A percentile compares a stretch with the other conserved stretches of the same genome.
Conservation (phyloP, 2,329 filamentous ascomycete species). For the Alternaria conjuncta region DNA sequence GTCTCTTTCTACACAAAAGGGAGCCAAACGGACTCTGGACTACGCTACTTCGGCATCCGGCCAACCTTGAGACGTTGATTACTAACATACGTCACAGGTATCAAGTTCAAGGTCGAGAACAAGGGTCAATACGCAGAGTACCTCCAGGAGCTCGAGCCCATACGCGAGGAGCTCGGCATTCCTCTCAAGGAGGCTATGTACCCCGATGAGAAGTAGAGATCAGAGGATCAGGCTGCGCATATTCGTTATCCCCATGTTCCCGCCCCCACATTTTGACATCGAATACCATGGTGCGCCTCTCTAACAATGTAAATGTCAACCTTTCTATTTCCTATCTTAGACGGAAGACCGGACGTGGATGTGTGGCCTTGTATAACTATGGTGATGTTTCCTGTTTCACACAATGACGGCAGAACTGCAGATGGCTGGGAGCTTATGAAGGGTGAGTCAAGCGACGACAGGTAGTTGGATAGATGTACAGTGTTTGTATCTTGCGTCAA, state of each 20-base stretch:
- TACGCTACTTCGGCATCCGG: background rate
- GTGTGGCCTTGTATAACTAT: slow-evolving; percentile 33
- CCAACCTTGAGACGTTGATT: slow-evolving; percentile 17
- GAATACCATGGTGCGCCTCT: slow-evolving; percentile 22
- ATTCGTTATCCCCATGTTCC: slow-evolving; percentile 15
- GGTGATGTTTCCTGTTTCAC: slow-evolving; percentile 28
- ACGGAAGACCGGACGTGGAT: slow-evolving; percentile 24
- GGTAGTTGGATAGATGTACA: background rate
- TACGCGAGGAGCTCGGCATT: slow-evolving; percentile 93
- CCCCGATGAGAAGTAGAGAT: slow-evolving; percentile 59
- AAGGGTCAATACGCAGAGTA: slow-evolving; percentile 96
- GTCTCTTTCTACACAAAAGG: background rate
- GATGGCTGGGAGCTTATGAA: background rate
- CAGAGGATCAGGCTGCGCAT: slow-evolving; percentile 11
- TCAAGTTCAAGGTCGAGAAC: slow-evolving; percentile 99
- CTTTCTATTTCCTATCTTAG: slow-evolving; percentile 29
- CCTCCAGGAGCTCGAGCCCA: slow-evolving; percentile 87
- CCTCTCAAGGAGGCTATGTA: slow-evolving; percentile 92
- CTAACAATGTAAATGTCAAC: slow-evolving; percentile 28
- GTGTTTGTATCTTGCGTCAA: background rate
- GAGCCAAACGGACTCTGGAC: background rate
- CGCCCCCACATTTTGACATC: slow-evolving; percentile 10
- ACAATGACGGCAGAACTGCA: slow-evolving; percentile 2
- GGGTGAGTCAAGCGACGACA: background rate
- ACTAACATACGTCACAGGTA: slow-evolving; percentile 63